A percentile compares a stretch with the other conserved stretches of the same genome.
Evolutionary conservation across 2,329 filamentous ascomycete species (phyloP).

Genomic region (Stachybotrys echinatus): DNA sequence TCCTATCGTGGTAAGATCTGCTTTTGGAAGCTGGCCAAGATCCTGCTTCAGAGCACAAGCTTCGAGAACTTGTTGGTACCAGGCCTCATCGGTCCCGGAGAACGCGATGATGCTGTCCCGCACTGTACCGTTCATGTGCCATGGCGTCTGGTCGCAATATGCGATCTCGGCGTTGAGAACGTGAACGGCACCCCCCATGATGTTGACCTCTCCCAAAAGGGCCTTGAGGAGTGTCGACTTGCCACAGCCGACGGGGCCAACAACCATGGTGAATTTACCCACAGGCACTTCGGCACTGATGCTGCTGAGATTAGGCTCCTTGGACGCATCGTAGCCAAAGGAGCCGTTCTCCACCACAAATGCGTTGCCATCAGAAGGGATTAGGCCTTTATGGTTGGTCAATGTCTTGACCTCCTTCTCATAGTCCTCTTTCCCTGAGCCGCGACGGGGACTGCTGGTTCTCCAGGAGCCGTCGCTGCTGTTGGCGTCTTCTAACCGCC

Average conservation of each 20-base stretch:
- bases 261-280: slow-evolving; percentile 13
- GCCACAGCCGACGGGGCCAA: slow-evolving; percentile 29
- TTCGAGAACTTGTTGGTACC: slow-evolving; percentile 22
- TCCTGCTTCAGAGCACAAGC: slow-evolving; percentile 17
- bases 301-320: slow-evolving; percentile 5
- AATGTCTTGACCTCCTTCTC: background rate
- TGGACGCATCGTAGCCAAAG: slow-evolving; percentile 5
- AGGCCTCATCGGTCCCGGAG: slow-evolving; percentile 14
- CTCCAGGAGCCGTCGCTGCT: slow-evolving; percentile 1
- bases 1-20: slow-evolving; percentile 27
- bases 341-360: background rate
- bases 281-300: slow-evolving; percentile 3
- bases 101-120: slow-evolving; percentile 25
- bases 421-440: background rate
- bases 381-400: background rate
- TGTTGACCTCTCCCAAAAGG: slow-evolving; percentile 18
- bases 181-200: slow-evolving; percentile 8
- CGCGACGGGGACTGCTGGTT: background rate
- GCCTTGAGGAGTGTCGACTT: slow-evolving; percentile 27
- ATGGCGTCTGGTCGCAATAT: slow-evolving; percentile 19
- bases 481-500: background rate
- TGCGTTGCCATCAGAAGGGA: background rate
- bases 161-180: slow-evolving; percentile 5
- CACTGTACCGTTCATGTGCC: slow-evolving; percentile 23
- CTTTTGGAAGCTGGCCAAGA: slow-evolving; percentile 18